Percentiles rank a stretch among this genome's conserved stretches.
Evolutionary conservation across 768 basidiomycete species (phyloP).

Genomic region (Sarcodon sp.): DNA sequence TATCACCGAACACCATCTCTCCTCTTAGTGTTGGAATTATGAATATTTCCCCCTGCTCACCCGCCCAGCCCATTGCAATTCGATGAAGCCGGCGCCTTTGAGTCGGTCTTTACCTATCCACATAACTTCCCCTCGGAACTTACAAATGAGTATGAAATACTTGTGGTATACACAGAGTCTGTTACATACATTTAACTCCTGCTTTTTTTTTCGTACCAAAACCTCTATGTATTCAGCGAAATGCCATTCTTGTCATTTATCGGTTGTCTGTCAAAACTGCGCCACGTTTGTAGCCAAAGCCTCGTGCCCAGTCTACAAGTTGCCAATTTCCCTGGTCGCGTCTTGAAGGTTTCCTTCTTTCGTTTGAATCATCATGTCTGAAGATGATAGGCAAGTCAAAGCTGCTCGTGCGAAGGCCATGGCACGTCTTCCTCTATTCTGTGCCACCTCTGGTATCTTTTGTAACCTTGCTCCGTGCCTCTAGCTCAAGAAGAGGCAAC

Average conservation of each 20-base stretch:
- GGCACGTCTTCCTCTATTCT: constrained; percentile 27
- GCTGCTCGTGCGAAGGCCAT: constrained; percentile 76
- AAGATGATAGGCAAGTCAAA: constrained; percentile 71
- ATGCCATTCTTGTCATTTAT: not conserved
- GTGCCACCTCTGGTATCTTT: not conserved
- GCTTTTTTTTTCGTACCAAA: too few relatives aligned
- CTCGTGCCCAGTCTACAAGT: not conserved
- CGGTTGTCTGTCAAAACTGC: not conserved
- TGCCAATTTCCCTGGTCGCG: not conserved
- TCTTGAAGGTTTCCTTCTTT: not conserved
- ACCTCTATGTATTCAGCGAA: too few relatives aligned
- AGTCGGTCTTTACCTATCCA: constrained; percentile 47
- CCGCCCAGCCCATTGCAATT: constrained; percentile 26
- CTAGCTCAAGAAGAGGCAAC: constrained; percentile 75
- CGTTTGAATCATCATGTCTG: constrained; percentile 21
- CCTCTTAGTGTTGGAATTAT: not conserved
- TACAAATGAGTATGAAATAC: constrained; percentile 8
- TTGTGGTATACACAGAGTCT: constrained; percentile 22
- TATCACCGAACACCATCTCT: constrained; percentile 1
- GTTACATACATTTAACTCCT: too few relatives aligned
- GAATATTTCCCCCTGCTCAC: constrained; percentile 27
- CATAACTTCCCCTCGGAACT: constrained; percentile 16
- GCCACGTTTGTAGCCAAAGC: not conserved
- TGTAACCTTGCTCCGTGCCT: not conserved
- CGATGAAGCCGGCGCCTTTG: constrained; percentile 32